phyloP scores from a whole-genome alignment of 2,329 filamentous ascomycete species.

The Elsinoe ampelina region DNA sequence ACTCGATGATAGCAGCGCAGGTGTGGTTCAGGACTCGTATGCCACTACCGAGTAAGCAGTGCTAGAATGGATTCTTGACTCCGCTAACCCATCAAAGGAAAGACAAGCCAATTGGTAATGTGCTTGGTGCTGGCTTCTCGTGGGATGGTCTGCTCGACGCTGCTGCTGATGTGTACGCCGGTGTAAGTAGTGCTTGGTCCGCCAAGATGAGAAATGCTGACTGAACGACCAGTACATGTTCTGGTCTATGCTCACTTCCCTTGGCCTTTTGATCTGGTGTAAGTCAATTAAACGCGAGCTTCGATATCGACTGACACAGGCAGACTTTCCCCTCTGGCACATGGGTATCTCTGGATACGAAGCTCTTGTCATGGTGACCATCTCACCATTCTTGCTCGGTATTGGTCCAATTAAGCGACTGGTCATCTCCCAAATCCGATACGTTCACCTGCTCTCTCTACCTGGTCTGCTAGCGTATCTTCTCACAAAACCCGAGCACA shows the following conservation, averaged over 20 bases:
- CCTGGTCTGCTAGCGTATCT: constrained; percentile 77
- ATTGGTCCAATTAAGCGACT: constrained; percentile 60
- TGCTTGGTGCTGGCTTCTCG: constrained; percentile 63
- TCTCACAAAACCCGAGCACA: constrained; percentile 59
- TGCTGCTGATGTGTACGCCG: constrained; percentile 81
- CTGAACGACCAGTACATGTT: constrained; percentile 62
- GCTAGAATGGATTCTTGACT: background rate
- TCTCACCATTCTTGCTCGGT: constrained; percentile 70
- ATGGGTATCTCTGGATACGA: constrained; percentile 99
- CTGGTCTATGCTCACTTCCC: constrained; percentile 86
- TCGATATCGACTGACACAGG: background rate
- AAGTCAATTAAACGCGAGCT: constrained; percentile 35
- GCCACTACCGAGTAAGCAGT: constrained; percentile 4
- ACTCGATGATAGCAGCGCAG: constrained; percentile 37
- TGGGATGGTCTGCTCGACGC: constrained; percentile 70
- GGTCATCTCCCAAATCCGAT: constrained; percentile 58
- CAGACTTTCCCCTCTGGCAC: constrained; percentile 93
- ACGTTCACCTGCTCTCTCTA: constrained; percentile 64
- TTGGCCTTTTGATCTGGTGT: constrained; percentile 91
- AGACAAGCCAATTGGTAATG: constrained; percentile 59
- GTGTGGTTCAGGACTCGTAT: constrained; percentile 36
- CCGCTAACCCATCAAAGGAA: constrained; percentile 47
- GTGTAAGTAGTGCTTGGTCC: constrained; percentile 47
- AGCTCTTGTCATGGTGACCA: constrained; percentile 71
- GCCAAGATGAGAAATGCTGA: background rate